These are phyloP conservation scores for Penicillium griseofulvum DNA, from an alignment of 2,329 filamentous ascomycete species.

Conservation along the genomic window DNA sequence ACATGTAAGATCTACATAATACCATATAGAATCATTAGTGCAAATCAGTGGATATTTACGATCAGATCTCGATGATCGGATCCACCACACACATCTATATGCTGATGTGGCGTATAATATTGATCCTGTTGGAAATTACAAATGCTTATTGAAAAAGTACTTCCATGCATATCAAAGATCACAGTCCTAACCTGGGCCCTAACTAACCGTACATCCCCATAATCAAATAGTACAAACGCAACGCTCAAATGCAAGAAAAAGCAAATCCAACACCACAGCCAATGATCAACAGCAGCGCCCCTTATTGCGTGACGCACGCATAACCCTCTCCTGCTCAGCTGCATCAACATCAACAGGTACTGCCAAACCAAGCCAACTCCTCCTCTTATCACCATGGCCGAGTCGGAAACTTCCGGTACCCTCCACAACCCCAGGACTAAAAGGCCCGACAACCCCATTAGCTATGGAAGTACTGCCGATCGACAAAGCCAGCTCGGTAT, in stretches of 20 bases:
- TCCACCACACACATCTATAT: constrained; percentile 1
- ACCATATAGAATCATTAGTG: background rate
- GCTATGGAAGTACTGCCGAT: constrained; percentile 47
- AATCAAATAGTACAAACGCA: background rate
- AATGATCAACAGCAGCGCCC: constrained; percentile 43
- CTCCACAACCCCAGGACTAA: constrained; percentile 47
- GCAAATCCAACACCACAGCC: background rate
- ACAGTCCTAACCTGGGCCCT: background rate
- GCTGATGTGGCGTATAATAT: background rate
- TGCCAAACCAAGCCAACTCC: constrained; percentile 64
- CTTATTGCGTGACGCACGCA: constrained; percentile 34
- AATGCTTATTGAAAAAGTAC: background rate
- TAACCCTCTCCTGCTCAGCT: constrained; percentile 29
- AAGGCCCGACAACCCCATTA: constrained; percentile 41
- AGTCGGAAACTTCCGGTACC: constrained; percentile 60
- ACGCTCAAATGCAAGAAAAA: background rate
- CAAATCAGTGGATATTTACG: constrained; percentile 1
- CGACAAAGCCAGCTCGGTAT: constrained; percentile 47
- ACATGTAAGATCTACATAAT: background rate
- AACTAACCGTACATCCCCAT: background rate
- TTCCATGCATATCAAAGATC: background rate
- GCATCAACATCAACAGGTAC: constrained; percentile 28
- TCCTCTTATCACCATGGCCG: constrained; percentile 59
- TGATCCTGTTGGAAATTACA: too few relatives aligned
- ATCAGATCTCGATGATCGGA: background rate